Evolutionary conservation across 2,329 filamentous ascomycete genomes (phyloP).

Genomic region (Colletotrichum incanum): DNA sequence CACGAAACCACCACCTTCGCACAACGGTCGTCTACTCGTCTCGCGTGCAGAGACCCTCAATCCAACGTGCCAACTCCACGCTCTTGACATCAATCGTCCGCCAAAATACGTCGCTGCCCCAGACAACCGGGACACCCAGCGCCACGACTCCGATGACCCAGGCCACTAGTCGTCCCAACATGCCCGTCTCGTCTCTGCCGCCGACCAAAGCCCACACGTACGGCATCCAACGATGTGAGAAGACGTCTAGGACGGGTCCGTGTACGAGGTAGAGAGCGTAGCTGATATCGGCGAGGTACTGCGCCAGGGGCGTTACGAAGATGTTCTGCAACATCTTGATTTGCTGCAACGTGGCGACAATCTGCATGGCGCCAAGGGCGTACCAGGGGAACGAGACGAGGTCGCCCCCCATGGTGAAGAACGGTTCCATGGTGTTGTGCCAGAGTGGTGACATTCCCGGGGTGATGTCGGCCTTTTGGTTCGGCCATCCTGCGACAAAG

Average conservation of each 20-base stretch:
- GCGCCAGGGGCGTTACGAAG: conserved; percentile 64
- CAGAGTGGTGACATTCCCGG: conserved; percentile 53
- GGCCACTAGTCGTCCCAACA: conserved; percentile 50
- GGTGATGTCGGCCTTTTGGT: conserved; percentile 52
- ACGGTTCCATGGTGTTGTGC: conserved; percentile 53
- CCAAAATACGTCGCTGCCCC: conserved; percentile 74
- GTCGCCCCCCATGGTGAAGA: conserved; percentile 51
- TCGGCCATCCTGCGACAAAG: conserved; percentile 60
- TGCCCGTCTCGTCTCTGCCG: conserved; percentile 52
- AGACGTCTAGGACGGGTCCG: conserved; percentile 62
- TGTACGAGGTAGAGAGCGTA: conserved; percentile 74
- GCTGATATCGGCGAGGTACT: conserved; percentile 71
- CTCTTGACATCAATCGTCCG: conserved; percentile 65
- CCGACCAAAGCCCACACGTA: conserved; percentile 48
- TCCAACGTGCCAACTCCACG: conserved; percentile 64
- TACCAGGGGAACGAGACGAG: conserved; percentile 55
- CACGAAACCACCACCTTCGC: background rate
- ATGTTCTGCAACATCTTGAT: conserved; percentile 49
- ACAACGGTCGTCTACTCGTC: conserved; percentile 15
- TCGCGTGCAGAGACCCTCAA: conserved; percentile 54
- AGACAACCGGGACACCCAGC: conserved; percentile 60
- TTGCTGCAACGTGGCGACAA: conserved; percentile 52
- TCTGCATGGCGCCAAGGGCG: conserved; percentile 54
- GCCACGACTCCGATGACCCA: conserved; percentile 58
- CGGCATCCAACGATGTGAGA: conserved; percentile 48